phyloP scores from a whole-genome alignment of 2,329 filamentous ascomycete genomes.

The Pestalotiopsis sp. region DNA sequence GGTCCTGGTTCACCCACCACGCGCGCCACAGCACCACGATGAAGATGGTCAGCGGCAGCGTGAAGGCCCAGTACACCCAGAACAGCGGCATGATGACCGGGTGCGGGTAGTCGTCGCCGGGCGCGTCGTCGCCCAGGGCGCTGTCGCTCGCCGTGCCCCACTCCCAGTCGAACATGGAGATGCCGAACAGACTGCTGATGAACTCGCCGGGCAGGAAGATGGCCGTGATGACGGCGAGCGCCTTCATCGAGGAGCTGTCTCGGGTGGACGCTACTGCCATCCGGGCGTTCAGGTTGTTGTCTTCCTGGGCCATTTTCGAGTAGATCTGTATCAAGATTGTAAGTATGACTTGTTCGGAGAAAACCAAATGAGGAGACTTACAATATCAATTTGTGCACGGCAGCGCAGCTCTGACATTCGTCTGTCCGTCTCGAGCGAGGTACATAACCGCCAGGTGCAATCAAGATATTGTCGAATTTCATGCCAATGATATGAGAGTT shows the following conservation, averaged over 20 bases:
- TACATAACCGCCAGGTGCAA: slow-evolving; percentile 44
- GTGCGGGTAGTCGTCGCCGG: slow-evolving; percentile 26
- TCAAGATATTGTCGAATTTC: slow-evolving; percentile 50
- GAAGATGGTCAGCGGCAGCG: slow-evolving; percentile 43
- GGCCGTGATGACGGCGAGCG: slow-evolving; percentile 48
- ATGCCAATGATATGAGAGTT: slow-evolving; percentile 44
- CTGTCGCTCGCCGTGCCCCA: slow-evolving; percentile 28
- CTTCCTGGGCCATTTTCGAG: slow-evolving; percentile 51
- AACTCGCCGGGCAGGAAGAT: slow-evolving; percentile 51
- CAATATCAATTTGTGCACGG: slow-evolving; percentile 49
- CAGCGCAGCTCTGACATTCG: slow-evolving; percentile 49
- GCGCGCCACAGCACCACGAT: slow-evolving; percentile 46
- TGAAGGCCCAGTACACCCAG: slow-evolving; percentile 50
- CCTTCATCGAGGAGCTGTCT: slow-evolving; percentile 51
- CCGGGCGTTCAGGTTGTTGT: slow-evolving; percentile 53
- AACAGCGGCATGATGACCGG: slow-evolving; percentile 42
- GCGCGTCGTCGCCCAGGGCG: slow-evolving; percentile 35
- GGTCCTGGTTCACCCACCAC: slow-evolving; percentile 51
- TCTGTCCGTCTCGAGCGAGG: slow-evolving; percentile 46
- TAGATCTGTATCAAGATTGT: slow-evolving; percentile 37
- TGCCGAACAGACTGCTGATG: slow-evolving; percentile 47
- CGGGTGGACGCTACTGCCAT: slow-evolving; percentile 78
- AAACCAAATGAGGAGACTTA: slow-evolving; percentile 23
- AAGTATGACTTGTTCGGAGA: too few species aligned
- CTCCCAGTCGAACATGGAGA: slow-evolving; percentile 49